Evolutionary conservation across 83 land plant species (phyloP), one percentile per base, ranked within the genome.

Genomic region (Picea engelmannii): DNA sequence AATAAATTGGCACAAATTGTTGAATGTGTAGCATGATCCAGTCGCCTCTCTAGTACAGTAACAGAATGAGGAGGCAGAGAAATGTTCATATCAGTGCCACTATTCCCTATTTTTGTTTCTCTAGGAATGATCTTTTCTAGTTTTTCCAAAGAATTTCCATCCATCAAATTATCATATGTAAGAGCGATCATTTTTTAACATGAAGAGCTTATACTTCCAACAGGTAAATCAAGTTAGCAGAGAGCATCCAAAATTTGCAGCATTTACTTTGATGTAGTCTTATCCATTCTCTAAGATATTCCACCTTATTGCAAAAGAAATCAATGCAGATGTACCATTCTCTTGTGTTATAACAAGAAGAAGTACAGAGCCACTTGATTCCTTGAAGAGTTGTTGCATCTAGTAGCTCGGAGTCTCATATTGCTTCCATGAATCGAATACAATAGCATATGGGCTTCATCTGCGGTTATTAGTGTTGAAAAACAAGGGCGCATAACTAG

Each of bases 391-490:
- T 1, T 83, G 94, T 80, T 96, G 98, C 78, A 96, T 78, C 94
- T 95, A 96, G 55, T 96, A 96, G 79, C 99, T 95, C 11, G 98
- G 99, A 47, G 96, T 96, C 35, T 98, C 99, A 85, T 95, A 96
- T 61, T 76, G 82, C 62, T 90, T 92, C 83, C 93, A 91, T 27
- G 31, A 27, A 27, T 27, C 31, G 31, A 27, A 27, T 27, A 27
- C 31, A 27, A 27, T 27, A 27, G 31, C 31, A 27, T 27, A 27
- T 27, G 31, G 31, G 31, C 31, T 27, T 27, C 31, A 27, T 27
- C 31, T 27, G 31, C 31, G 31, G 31, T 27, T 27, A 27, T 27
- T 1, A 27, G 31, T 27, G 31, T 27, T 27, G 31, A 27, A 27
- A 27, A 27, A 27, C 31, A 27, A 27, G 31, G 31, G 31, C 1